These are phyloP conservation scores for Amylostereum areolatum DNA, from an alignment of 1,284 basidiomycete species.

Conservation along the genomic window DNA sequence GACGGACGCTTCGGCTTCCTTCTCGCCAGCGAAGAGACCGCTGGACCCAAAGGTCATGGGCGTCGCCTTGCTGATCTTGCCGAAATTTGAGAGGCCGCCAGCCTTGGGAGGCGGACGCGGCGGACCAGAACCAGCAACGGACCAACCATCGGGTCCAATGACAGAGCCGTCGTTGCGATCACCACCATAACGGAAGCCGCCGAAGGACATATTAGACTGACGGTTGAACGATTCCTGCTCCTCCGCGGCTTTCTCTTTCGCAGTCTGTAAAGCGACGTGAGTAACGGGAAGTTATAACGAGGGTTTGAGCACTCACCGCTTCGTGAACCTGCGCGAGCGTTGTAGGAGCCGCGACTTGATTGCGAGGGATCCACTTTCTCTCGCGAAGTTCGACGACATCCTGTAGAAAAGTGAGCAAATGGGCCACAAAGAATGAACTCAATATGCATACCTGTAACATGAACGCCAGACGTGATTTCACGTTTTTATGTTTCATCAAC, in stretches of 20 bases:
- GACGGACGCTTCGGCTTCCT: constrained; percentile 52
- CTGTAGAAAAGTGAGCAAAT: too few relatives aligned
- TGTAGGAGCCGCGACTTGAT: constrained; percentile 69
- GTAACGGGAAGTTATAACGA: not conserved
- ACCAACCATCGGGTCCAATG: constrained; percentile 79
- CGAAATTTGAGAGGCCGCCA: constrained; percentile 82
- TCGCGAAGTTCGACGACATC: constrained; percentile 79
- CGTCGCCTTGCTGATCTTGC: constrained; percentile 73
- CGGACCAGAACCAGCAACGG: constrained; percentile 62
- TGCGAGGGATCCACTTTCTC: constrained; percentile 74
- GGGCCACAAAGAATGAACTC: too few relatives aligned
- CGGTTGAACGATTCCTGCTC: constrained; percentile 59
- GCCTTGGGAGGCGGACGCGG: constrained; percentile 68
- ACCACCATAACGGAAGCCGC: constrained; percentile 86
- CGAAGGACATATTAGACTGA: constrained; percentile 54
- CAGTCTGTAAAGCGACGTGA: constrained; percentile 34
- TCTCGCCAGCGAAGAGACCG: constrained; percentile 27
- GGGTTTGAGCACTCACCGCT: constrained; percentile 44
- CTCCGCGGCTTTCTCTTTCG: constrained; percentile 58
- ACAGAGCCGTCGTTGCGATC: constrained; percentile 55
- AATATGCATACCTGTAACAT: constrained; percentile 76
- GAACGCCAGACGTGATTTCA: constrained; percentile 85
- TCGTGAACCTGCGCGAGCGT: constrained; percentile 89
- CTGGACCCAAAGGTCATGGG: constrained; percentile 66
- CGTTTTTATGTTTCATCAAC: constrained; percentile 64